Evolutionary conservation across 129 eudicot species (phyloP).

Genomic region (Flaveria robusta): DNA sequence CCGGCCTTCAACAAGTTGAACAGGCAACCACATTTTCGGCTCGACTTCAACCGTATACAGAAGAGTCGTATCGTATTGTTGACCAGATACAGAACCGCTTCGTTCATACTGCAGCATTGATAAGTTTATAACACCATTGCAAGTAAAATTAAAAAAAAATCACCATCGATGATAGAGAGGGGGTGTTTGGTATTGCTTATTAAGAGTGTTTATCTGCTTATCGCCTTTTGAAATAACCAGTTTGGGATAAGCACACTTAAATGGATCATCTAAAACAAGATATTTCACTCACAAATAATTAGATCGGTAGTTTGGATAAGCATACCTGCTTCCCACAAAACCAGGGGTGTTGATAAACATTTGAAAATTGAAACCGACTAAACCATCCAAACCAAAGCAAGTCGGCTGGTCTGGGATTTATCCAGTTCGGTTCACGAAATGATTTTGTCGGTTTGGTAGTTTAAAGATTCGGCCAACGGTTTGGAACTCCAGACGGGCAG

Average conservation of each 20-base stretch:
- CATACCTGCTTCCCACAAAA: neutral
- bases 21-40: conserved; percentile 91
- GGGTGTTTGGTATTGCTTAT: neutral
- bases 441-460: neutral
- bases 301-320: neutral
- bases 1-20: conserved; percentile 78
- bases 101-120: conserved; percentile 39
- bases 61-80: conserved; percentile 55
- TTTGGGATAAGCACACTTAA: neutral
- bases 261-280: neutral
- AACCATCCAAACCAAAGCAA: too few relatives aligned
- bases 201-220: neutral
- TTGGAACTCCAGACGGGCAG: too few relatives aligned
- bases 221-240: neutral
- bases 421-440: neutral
- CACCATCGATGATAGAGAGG: neutral
- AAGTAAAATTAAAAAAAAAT: neutral
- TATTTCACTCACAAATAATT: neutral
- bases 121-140: neutral
- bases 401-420: neutral
- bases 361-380: too few relatives aligned
- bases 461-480: neutral
- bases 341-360: too few relatives aligned
- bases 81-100: conserved; percentile 24
- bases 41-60: conserved; percentile 64